A percentile compares a stretch with the other conserved stretches of the same genome.
Evolutionary conservation across 495 filamentous ascomycete species (phyloP).

Genomic region (Poronia punctata): DNA sequence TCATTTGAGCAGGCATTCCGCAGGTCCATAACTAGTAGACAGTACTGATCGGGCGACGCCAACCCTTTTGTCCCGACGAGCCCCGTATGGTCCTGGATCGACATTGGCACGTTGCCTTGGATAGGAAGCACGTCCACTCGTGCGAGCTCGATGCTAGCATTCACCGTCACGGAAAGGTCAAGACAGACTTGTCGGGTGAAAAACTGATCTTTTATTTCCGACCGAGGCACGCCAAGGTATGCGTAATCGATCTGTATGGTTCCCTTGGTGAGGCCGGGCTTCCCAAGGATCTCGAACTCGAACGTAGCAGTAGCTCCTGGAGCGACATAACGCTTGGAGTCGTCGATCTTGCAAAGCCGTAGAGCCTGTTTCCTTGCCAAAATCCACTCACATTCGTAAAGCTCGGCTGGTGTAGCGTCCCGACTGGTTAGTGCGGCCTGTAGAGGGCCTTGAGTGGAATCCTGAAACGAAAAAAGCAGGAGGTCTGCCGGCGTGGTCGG

Average conservation of each 20-base stretch:
- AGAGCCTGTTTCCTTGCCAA: slow-evolving; percentile 68
- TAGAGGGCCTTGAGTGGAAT: slow-evolving; percentile 72
- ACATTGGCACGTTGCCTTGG: slow-evolving; percentile 39
- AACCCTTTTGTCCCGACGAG: slow-evolving; percentile 16
- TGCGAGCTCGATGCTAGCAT: slow-evolving; percentile 75
- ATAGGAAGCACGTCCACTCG: slow-evolving; percentile 75
- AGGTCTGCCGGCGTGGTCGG: slow-evolving; percentile 66
- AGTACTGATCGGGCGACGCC: slow-evolving; percentile 51
- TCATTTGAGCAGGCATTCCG: slow-evolving; percentile 81
- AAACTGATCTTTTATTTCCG: slow-evolving; percentile 62
- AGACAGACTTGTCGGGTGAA: slow-evolving; percentile 79
- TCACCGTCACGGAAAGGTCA: slow-evolving; percentile 82
- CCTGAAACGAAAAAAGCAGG: slow-evolving; percentile 77
- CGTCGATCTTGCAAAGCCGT: slow-evolving; percentile 49
- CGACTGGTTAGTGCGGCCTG: slow-evolving; percentile 68
- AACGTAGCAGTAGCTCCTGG: slow-evolving; percentile 66
- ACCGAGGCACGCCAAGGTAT: slow-evolving; percentile 54
- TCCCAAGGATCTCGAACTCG: slow-evolving; percentile 77
- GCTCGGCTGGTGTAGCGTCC: slow-evolving; percentile 65
- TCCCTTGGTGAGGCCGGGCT: slow-evolving; percentile 74
- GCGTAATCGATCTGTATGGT: slow-evolving; percentile 81
- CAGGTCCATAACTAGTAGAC: slow-evolving; percentile 74
- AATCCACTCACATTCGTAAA: slow-evolving; percentile 79
- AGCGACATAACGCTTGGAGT: slow-evolving; percentile 51
- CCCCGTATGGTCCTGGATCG: slow-evolving; percentile 35